Percentiles rank a stretch among this genome's conserved stretches.
Evolutionary conservation across 1,284 basidiomycete genomes (phyloP).

Genomic region (Singerocomus inundabilis): DNA sequence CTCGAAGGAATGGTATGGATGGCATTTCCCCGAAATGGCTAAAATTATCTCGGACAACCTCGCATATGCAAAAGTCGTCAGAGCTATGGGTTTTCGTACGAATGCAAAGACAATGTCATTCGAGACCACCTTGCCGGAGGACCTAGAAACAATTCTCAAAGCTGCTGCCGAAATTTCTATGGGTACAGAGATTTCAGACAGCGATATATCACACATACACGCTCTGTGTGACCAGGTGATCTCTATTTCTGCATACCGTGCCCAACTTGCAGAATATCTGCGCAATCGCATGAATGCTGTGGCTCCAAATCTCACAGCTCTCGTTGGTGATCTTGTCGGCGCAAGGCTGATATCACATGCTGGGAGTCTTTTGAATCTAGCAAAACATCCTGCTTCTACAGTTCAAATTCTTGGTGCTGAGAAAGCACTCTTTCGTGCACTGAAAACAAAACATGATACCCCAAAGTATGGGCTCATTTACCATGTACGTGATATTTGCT

Average conservation of each 20-base stretch:
- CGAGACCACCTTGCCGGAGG: conserved; percentile 89
- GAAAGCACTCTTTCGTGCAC: conserved; percentile 95
- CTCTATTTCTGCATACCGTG: conserved; percentile 90
- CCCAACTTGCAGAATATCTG: conserved; percentile 92
- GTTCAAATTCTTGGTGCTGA: conserved; percentile 98
- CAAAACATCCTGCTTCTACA: conserved; percentile 97
- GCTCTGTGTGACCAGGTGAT: conserved; percentile 97
- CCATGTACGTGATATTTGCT: conserved; percentile 59
- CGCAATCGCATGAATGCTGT: conserved; percentile 97
- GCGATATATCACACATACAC: conserved; percentile 93
- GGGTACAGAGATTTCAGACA: conserved; percentile 98
- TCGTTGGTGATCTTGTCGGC: conserved; percentile 96
- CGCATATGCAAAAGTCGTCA: conserved; percentile 92
- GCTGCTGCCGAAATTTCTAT: conserved; percentile 95
- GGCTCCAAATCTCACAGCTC: conserved; percentile 93
- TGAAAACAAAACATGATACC: conserved; percentile 99
- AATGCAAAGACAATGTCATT: conserved; percentile 88
- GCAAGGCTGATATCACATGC: conserved; percentile 96
- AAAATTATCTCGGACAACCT: conserved; percentile 98
- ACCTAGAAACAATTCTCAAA: conserved; percentile 89
- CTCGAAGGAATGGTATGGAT: conserved; percentile 95
- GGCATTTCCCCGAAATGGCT: conserved; percentile 99
- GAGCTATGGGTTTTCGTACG: conserved; percentile 92
- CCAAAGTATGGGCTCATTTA: conserved; percentile 98
- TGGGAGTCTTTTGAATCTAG: conserved; percentile 89